Evolutionary conservation across 2,329 filamentous ascomycete genomes (phyloP).

Genomic region (Diaporthe capsici): DNA sequence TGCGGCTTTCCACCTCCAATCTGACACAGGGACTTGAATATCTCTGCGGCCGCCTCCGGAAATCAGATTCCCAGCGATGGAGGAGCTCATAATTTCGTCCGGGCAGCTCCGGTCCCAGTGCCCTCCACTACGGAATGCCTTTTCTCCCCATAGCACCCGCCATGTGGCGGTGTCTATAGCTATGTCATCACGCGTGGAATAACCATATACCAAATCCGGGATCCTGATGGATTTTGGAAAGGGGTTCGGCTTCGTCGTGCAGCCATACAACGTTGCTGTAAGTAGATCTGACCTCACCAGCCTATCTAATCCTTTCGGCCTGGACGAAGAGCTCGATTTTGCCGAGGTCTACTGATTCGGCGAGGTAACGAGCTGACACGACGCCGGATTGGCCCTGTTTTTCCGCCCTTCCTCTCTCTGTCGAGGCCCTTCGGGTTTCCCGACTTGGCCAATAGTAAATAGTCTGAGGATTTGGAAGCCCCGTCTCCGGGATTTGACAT

Average conservation of each 20-base stretch:
- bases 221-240: not conserved
- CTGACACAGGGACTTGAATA: not conserved
- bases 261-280: not conserved
- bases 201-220: not conserved
- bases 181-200: not conserved
- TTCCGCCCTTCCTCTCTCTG: not conserved
- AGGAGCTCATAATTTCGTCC: not conserved
- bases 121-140: not conserved
- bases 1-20: not conserved
- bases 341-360: not conserved
- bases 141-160: too few relatives aligned
- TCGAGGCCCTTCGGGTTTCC: not conserved
- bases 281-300: not conserved
- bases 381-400: not conserved
- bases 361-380: not conserved
- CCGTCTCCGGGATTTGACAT: not conserved
- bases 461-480: too few relatives aligned
- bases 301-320: not conserved
- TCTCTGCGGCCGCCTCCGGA: conserved; percentile 24
- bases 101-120: conserved; percentile 18
- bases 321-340: not conserved
- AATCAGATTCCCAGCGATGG: not conserved
- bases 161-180: not conserved
- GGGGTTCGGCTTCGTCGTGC: not conserved
- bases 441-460: not conserved